Evolutionary conservation across 164 flowering plant genomes (phyloP), one percentile per base, ranked within the genome.

Genomic region (Macadamia tetraphylla): DNA sequence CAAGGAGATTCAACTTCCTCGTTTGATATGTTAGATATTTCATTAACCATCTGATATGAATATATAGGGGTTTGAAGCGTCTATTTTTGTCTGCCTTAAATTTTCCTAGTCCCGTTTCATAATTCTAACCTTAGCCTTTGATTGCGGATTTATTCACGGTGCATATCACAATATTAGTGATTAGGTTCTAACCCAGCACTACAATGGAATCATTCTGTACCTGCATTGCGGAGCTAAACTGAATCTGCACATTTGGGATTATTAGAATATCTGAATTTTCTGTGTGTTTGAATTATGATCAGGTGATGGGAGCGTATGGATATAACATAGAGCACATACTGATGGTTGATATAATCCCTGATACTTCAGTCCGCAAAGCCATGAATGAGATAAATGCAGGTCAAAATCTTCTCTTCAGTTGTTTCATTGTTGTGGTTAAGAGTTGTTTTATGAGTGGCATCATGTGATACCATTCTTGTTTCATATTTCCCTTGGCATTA

Each of bases 361-460:
- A 92, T 77, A 59, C 89, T 6, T 69, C 92, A 71, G 99, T 95
- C 71, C 93, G 99, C 71, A 92, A 71, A 74, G 99, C 99, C 57
- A 95, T 95, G 99, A 95, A 95, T 79, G 98, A 95, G 84, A 95
- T 95, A 51, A 95, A 95, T 83, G 97, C 99, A 83, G 99, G 99
- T 94, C 53, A 61, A 12, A 8, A 52, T 44, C 62, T 67, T 55
- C 49, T 63, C 49, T 58, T 18, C n/a, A 59, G 60, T 40, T 49
- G 49, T 49, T 32, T 58, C 29, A 31, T 52, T 64, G 40, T 60
- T 66, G 9, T 60, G 11, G 66, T 9, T 46, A 2, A 59, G 9
- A 18, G 44, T 66, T 29, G 46, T 57, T 14, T 43, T 51, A 8
- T 35, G 9, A 63, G 17, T 60, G 48, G 14, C 40, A 11, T 29